Evolutionary conservation across 768 basidiomycete genomes (phyloP).

Genomic region (Suillus tomentosus): DNA sequence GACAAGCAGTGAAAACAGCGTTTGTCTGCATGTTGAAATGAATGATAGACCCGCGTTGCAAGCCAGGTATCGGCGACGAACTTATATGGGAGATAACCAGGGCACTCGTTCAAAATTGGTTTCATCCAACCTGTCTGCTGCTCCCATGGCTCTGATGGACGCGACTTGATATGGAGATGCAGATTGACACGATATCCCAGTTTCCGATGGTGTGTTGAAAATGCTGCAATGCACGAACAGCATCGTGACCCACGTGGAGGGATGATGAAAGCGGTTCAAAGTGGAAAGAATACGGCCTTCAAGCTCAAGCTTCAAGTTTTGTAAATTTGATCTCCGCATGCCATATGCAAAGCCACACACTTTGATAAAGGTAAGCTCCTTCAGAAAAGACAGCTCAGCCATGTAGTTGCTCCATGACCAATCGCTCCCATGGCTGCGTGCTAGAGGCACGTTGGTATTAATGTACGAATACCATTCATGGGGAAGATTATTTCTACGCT

Average conservation of each 20-base stretch:
- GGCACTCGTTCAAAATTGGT: background rate
- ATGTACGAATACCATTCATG: no score
- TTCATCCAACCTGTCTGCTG: slow-evolving; percentile 14
- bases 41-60: no score
- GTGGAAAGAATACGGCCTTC: no score
- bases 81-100: background rate
- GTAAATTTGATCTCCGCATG: slow-evolving; percentile 12
- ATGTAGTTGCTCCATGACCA: background rate
- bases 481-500: no score
- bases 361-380: slow-evolving; percentile 11
- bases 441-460: no score
- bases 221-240: background rate
- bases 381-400: background rate
- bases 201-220: slow-evolving; percentile 7
- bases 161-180: background rate
- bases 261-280: slow-evolving; percentile 5
- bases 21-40: background rate
- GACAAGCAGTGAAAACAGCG: slow-evolving; percentile 7
- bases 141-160: slow-evolving; percentile 22
- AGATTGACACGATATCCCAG: background rate
- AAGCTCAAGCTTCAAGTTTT: no score
- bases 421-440: background rate
- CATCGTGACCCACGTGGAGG: background rate
- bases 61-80: slow-evolving; percentile 8
- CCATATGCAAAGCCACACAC: background rate